Evolutionary conservation across 306 rosid species (phyloP).

Genomic region (Ormosia semicastrata): DNA sequence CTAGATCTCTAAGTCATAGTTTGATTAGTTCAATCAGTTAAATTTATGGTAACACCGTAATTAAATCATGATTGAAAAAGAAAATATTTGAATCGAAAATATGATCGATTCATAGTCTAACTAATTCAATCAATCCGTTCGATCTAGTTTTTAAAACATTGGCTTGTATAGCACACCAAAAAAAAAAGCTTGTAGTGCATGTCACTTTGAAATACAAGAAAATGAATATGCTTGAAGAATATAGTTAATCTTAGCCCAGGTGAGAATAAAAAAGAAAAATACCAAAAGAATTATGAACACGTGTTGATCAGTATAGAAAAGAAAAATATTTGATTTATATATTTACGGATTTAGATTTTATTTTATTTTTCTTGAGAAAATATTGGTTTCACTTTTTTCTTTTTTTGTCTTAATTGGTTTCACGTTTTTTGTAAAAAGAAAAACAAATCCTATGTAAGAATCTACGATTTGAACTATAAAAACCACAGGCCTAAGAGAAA

Average conservation of each 20-base stretch:
- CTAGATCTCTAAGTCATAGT: too few species aligned
- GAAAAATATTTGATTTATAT: background rate
- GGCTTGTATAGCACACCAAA: too few species aligned
- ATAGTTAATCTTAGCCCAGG: background rate
- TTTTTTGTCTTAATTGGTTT: background rate
- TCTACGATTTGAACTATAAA: background rate
- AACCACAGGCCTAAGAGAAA: background rate
- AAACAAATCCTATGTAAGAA: background rate
- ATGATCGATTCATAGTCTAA: too few species aligned
- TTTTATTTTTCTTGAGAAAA: background rate
- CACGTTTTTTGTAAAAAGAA: background rate
- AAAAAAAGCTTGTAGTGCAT: too few species aligned
- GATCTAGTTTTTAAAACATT: too few species aligned
- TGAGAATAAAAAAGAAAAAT: background rate
- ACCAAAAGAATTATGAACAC: too few species aligned
- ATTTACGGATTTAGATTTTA: background rate
- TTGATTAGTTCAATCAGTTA: too few species aligned
- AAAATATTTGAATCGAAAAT: too few species aligned
- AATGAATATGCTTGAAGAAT: background rate
- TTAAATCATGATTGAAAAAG: too few species aligned
- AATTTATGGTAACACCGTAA: too few species aligned
- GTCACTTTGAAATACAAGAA: background rate
- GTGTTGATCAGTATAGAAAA: background rate
- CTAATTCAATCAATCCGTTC: too few species aligned
- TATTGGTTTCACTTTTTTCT: too few species aligned